Evolutionary conservation across 2,329 filamentous ascomycete species (phyloP), one percentile per base, ranked within the genome.

Genomic region (Epichloe elymi): DNA sequence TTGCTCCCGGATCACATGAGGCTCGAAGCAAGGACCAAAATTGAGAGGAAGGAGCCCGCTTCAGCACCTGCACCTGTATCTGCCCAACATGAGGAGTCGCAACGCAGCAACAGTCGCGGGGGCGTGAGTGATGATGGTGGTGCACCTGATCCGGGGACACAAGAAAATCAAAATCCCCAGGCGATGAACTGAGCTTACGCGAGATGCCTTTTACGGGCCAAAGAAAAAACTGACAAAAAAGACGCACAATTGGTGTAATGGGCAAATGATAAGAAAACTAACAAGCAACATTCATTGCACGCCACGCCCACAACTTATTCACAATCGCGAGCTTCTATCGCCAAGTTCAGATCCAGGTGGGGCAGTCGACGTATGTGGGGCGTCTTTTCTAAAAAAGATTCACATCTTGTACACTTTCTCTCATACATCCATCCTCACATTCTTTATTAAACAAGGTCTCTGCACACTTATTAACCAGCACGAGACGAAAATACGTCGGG

Each of bases 1-100:
- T 57, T 67, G 49, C 55, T 75, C 46, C 71, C 71, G 0, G 59
- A 59, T 14, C 62, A 60, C 35, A 56, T 65, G 53, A 62, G 58
- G 23, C 37, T 23, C n/a, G 44, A 41, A 40, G 53, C 47, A 14
- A 17, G 15, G 51, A 42, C 6, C 38, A 35, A 36, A 10, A n/a
- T 3, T 11, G 23, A 26, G 6, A 26, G 15, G 11, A 37, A 37
- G 19, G 30, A 51, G 46, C n/a, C 2, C 6, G 40, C 17, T 19
- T 30, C 40, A 37, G 30, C 46, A 17, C 40, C 36, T 39, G 7
- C 20, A 36, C 6, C 17, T 23, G 30, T 23, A 11, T 35, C 38
- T 12, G 38, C 15, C 15, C 7, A 5, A 19, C n/a, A 4, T 10
- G 37, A 20, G 33, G 30, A 11, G 4, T 14, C 44, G 11, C 44